Evolutionary conservation across 495 filamentous ascomycete species (phyloP), one percentile per base, ranked within the genome.

Genomic region (Aspergillus hancockii): DNA sequence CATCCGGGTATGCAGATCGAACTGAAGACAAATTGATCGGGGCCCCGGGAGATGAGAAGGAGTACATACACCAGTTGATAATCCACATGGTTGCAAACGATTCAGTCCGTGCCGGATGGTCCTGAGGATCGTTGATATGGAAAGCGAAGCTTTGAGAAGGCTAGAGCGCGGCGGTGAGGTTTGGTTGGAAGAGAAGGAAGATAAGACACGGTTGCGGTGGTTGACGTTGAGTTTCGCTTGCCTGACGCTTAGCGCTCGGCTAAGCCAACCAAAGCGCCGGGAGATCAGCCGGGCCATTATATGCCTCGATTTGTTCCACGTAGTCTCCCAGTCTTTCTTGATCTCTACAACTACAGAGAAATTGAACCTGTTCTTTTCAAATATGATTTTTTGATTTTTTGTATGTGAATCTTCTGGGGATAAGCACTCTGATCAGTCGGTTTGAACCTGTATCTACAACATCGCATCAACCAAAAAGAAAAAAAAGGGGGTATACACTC

Each of bases 1-100:
- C n/a, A 18, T n/a, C 28, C 13, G 49, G 30, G 21, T 49, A 16
- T 41, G 47, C 41, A 36, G 51, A 53, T 53, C 32, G 32, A 41
- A 31, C 5, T 41, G 19, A 38, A 36, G n/a, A 45, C 41, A 9
- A 45, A 14, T 16, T 14, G 30, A 38, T 36, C 50, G 31, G 31
- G 32, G 9, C 16, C 31, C 18, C 34, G 40, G 53, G 49, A 13
- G 61, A 14, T 10, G 9, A 14, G 38, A 49, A 63, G 43, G 49
- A 36, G 51, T 38, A 81, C 90, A 74, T 90, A 94, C 90, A 96
- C 93, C 93, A 98, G 85, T 91, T 91, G 63, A 96, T 72, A 71
- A 98, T 88, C 92, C 91, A 97, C 93, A 98, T 97, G 59, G 71
- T 84, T 81, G 63, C n/a, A 61, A 59, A 55, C 51, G 43, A 62